Evolutionary conservation across 78 protist species (phyloP), one percentile per base, ranked within the genome.

Genomic region (slime mould (Dictyostelium discoideum)): DNA sequence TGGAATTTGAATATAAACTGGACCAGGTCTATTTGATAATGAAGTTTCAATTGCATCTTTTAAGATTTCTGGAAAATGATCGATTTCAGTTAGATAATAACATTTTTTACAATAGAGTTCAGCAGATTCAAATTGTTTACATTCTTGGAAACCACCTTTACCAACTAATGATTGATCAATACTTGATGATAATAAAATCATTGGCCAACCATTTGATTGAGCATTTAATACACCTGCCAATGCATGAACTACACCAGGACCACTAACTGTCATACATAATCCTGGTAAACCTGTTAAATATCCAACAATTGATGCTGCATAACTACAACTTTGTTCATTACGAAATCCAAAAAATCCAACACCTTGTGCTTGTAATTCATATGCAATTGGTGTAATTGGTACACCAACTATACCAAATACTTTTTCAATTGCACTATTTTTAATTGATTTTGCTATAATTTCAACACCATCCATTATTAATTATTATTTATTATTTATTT

Each of bases 231-330:
- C 83, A 60, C 97, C 97, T 11, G 96, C 85, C 11, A 96, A 18
- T 2, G 94, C 97, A 80, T 96, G 97, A 3, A 96, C 65, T 88
- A 92, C 54, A 2, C 97, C 97, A 5, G 97, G 97, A 16, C 97
- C 97, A 63, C 90, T 69, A 10, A 96, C 97, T n/a, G 93, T 77
- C 74, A 96, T 81, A 57, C 96, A 92, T 4, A 84, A 29, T 20
- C 81, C 96, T 16, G 96, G 96, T n/a, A 44, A 24, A 16, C 94
- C 92, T 22, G 94, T 96, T 72, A 96, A 46, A 26, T 92, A 96
- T 40, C 97, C 97, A 18, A 92, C 96, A 1, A 86, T 72, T 72
- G 96, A 60, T 14, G 97, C 93, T 8, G 97, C 97, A 72, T 96
- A 96, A 9, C 89, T 60, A 22, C 93, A 85, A 39, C 93, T 63